Percentiles rank a stretch among this genome's conserved stretches.
Conservation (phyloP, 176 grass and related monocot genomes). For the Cocos nucifera region DNA sequence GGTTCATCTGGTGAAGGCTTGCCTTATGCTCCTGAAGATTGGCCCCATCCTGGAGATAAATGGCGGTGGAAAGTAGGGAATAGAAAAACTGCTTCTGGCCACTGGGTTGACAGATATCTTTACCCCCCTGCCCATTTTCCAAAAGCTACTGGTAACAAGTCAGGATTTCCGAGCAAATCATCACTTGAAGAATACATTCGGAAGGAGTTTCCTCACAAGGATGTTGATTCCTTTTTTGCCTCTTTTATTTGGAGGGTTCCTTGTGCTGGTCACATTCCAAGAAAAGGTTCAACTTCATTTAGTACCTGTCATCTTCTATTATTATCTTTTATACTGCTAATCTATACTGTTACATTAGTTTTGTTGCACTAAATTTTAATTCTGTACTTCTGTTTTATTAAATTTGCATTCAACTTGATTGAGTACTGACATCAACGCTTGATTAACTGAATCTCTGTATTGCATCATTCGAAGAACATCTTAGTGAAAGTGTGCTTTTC, state of each 20-base stretch:
- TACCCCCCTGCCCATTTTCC: conserved; percentile 45
- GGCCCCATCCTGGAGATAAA: conserved; percentile 50
- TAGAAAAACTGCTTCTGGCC: conserved; percentile 24
- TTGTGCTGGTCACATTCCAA: conserved; percentile 15
- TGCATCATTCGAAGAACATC: no score
- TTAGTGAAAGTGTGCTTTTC: no score
- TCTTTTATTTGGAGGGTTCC: conserved; percentile 88
- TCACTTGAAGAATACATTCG: conserved; percentile 68
- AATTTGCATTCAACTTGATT: no score
- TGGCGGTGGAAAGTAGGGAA: conserved; percentile 68
- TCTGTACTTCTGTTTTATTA: no score
- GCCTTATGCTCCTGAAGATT: conserved; percentile 72
- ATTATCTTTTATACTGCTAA: background rate
- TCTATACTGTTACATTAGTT: background rate
- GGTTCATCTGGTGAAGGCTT: conserved; percentile 47
- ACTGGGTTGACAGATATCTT: conserved; percentile 67
- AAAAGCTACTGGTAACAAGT: conserved; percentile 36
- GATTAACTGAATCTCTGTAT: no score
- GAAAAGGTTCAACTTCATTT: conserved; percentile 35
- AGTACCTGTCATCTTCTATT: background rate
- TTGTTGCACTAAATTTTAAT: no score
- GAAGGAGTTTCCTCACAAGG: conserved; percentile 51
- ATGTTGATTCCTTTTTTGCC: conserved; percentile 65
- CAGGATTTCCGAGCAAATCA: conserved; percentile 51
- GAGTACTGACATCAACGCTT: no score